phyloP scores from a whole-genome alignment of 768 basidiomycete genomes.

The Flagelloscypha sp. region DNA sequence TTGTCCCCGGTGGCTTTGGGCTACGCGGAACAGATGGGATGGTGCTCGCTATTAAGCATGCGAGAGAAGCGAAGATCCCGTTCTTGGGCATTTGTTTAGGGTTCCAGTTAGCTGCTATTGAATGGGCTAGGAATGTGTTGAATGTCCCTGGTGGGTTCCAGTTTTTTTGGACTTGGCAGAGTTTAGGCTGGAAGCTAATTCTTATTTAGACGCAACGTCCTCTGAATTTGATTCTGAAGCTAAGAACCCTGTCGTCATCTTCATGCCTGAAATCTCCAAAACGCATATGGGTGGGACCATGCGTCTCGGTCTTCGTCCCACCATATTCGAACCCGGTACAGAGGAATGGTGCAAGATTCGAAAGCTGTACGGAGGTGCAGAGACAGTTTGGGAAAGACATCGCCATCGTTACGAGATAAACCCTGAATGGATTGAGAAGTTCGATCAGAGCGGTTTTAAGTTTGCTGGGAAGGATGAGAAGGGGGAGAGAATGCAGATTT shows the following conservation, averaged over 20 bases:
- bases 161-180: background rate
- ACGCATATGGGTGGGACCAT: constrained; percentile 99
- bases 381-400: constrained; percentile 91
- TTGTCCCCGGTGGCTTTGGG: constrained; percentile 96
- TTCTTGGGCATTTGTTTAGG: constrained; percentile 97
- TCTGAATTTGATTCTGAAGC: constrained; percentile 64
- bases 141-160: constrained; percentile 54
- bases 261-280: constrained; percentile 98
- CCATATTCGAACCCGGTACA: constrained; percentile 69
- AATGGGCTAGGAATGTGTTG: constrained; percentile 86
- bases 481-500: constrained; percentile 94
- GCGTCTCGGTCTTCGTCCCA: constrained; percentile 96
- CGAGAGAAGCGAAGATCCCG: constrained; percentile 88
- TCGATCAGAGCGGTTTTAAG: constrained; percentile 65
- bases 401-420: constrained; percentile 96
- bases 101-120: constrained; percentile 93
- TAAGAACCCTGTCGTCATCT: constrained; percentile 73
- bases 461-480: constrained; percentile 90
- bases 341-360: constrained; percentile 67
- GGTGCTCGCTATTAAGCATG: constrained; percentile 97
- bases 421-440: constrained; percentile 69
- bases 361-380: constrained; percentile 74
- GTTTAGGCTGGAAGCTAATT: background rate
- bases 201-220: constrained; percentile 66
- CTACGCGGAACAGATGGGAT: constrained; percentile 92